Evolutionary conservation across 345 rosid genomes (phyloP).

Genomic region (Ceriops decandra): DNA sequence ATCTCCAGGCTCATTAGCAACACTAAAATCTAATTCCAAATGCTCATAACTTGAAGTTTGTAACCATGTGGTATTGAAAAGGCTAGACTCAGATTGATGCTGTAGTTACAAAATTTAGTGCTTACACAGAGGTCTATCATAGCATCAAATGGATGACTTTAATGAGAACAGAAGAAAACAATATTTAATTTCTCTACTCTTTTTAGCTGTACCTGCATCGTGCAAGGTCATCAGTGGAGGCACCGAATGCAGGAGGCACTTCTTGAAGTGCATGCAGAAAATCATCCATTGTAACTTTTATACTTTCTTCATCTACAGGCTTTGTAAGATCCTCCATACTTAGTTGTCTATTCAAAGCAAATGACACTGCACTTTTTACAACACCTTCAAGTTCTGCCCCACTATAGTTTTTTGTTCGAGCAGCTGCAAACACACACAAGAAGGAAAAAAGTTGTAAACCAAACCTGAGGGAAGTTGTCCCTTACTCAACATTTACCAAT

Average conservation of each 20-base stretch:
- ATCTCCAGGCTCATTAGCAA: not conserved
- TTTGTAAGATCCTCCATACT: constrained; percentile 96
- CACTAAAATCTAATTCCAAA: not conserved
- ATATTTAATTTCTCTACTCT: not conserved
- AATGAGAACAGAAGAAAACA: not conserved
- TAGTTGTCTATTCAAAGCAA: constrained; percentile 88
- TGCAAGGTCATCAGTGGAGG: constrained; percentile 94
- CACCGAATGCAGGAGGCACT: constrained; percentile 92
- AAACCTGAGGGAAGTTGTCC: not conserved
- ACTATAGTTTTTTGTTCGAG: constrained; percentile 93
- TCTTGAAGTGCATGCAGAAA: constrained; percentile 76
- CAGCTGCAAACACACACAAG: constrained; percentile 51
- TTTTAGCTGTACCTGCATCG: constrained; percentile 66
- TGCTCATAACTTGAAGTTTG: not conserved
- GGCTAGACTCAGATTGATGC: constrained; percentile 2
- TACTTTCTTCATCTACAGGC: constrained; percentile 94
- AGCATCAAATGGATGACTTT: not conserved
- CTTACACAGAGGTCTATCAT: not conserved
- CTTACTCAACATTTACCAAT: too few species aligned
- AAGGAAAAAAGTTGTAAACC: not conserved
- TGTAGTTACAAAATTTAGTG: not conserved
- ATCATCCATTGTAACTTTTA: constrained; percentile 92
- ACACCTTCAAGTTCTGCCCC: constrained; percentile 99
- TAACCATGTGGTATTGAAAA: not conserved
- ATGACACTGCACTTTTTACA: constrained; percentile 98